phyloP scores from a whole-genome alignment of 2,329 filamentous ascomycete genomes.

The Colletotrichum higginsianum region DNA sequence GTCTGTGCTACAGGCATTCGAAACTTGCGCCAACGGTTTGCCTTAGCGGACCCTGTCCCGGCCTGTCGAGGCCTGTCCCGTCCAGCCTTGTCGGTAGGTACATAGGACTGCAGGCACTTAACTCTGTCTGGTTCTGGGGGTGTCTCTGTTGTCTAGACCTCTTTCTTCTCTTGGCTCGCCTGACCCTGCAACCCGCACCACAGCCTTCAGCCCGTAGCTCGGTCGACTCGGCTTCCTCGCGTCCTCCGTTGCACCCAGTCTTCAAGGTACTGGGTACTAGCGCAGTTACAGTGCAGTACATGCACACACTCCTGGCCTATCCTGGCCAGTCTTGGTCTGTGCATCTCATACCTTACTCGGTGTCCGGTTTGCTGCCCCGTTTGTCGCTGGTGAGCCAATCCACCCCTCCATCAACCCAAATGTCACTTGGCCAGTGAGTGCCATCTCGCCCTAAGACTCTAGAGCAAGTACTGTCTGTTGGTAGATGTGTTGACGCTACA shows the following conservation, averaged over 20 bases:
- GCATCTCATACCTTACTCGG: constrained; percentile 15
- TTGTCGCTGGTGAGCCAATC: constrained; percentile 8
- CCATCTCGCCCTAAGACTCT: constrained; percentile 25
- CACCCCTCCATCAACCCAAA: constrained; percentile 6
- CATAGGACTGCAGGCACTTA: too few species aligned
- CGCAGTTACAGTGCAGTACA: too few species aligned
- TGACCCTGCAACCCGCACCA: constrained; percentile 19
- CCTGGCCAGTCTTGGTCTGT: constrained; percentile 16
- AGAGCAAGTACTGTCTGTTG: background rate
- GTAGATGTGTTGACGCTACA: constrained; percentile 10
- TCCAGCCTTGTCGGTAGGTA: background rate
- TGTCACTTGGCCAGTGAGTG: constrained; percentile 16
- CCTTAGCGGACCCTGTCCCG: constrained; percentile 27
- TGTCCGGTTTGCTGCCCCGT: background rate
- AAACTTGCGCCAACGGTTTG: constrained; percentile 35
- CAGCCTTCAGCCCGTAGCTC: constrained; percentile 6
- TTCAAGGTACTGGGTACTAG: too few species aligned
- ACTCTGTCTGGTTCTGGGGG: too few species aligned
- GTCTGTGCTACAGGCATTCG: constrained; percentile 19
- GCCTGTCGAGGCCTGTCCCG: constrained; percentile 8
- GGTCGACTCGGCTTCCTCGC: constrained; percentile 30
- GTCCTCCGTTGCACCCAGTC: background rate
- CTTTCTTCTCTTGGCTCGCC: background rate
- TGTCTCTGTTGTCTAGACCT: background rate
- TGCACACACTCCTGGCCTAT: constrained; percentile 1